Evolutionary conservation across 495 filamentous ascomycete genomes (phyloP), one percentile per base, ranked within the genome.

Genomic region (Saxophila tyrrhenica): DNA sequence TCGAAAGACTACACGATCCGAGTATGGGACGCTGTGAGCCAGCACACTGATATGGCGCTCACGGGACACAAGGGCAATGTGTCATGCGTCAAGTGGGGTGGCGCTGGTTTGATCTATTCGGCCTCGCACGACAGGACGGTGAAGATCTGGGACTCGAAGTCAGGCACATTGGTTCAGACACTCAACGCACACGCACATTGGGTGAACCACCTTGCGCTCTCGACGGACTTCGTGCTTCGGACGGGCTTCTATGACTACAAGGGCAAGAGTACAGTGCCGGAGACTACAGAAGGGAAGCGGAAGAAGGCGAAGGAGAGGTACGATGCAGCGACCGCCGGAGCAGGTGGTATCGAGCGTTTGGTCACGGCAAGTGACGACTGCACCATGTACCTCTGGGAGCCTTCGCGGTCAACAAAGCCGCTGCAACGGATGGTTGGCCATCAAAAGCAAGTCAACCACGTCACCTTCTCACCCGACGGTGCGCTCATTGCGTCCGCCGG

Each of bases 381-480:
- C 70, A 97, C 92, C 5, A 92, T 97, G 76, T 95, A 86, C 63
- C 78, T 99, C 47, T 99, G 94, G 94, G 86, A 94, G 29, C 94
- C 94, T 0, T 75, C 79, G 17, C 76, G 69, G 50, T 82, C 84
- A 17, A 86, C 72, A 17, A 96, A 96, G 65, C 89, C 91, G 5
- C 69, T 97, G 11, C 82, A 87, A n/a, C 78, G 92, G 25, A 75
- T 99, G 49, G 68, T 89, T 22, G 94, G 94, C 10, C 94, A 99
- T 65, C 89, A 95, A 64, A 97, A 96, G 66, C 86, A 87, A 62
- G 87, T 99, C 54, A 97, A 96, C 69, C 84, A 96, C 65, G 89
- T 96, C 16, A 85, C 83, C 7, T 96, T 97, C 72, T 95, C 89
- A 0, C 87, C 90, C 0, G 87, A 94, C 61, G 89, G 87, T 54